These are phyloP conservation scores for Cryphonectria japonica DNA, from an alignment of 2,329 filamentous ascomycete species.

Conservation along the genomic window DNA sequence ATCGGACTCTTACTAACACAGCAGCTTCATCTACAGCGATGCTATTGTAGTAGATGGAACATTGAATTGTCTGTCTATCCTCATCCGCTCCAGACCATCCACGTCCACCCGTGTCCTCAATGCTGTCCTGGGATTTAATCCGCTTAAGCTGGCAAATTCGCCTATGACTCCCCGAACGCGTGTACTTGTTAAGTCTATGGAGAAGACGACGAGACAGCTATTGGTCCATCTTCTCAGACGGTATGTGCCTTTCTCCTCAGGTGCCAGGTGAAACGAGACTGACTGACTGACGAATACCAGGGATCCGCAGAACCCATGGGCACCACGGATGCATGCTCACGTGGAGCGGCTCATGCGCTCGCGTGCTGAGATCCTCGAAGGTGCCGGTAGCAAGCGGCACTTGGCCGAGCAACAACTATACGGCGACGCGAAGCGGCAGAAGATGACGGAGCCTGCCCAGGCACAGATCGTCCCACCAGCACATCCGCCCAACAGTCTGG, in stretches of 20 bases:
- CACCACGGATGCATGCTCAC: slow-evolving; percentile 81
- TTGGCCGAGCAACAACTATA: slow-evolving; percentile 72
- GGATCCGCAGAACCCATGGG: slow-evolving; percentile 77
- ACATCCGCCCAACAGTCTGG: slow-evolving; percentile 75
- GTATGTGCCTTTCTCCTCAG: slow-evolving; percentile 48
- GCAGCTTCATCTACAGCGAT: slow-evolving; percentile 61
- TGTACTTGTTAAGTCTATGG: slow-evolving; percentile 89
- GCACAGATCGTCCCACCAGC: slow-evolving; percentile 70
- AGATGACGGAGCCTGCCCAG: slow-evolving; percentile 56
- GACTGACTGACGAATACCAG: slow-evolving; percentile 46
- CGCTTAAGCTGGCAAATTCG: slow-evolving; percentile 76
- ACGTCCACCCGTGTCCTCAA: slow-evolving; percentile 85
- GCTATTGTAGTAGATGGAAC: slow-evolving; percentile 88
- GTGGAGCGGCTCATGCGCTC: slow-evolving; percentile 81
- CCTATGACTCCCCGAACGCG: slow-evolving; percentile 78
- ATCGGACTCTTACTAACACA: slow-evolving; percentile 32
- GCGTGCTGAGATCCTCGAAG: slow-evolving; percentile 78
- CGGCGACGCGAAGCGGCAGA: slow-evolving; percentile 82
- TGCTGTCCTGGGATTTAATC: slow-evolving; percentile 88
- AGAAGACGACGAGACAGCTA: slow-evolving; percentile 85
- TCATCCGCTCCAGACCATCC: slow-evolving; percentile 80
- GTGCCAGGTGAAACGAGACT: slow-evolving; percentile 26
- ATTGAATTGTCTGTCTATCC: slow-evolving; percentile 80
- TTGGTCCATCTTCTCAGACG: slow-evolving; percentile 82
- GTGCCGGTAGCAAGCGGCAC: slow-evolving; percentile 76